Base-by-base conservation (phyloP, 495 filamentous ascomycete species). In the Chaetomium fimeti region DNA sequence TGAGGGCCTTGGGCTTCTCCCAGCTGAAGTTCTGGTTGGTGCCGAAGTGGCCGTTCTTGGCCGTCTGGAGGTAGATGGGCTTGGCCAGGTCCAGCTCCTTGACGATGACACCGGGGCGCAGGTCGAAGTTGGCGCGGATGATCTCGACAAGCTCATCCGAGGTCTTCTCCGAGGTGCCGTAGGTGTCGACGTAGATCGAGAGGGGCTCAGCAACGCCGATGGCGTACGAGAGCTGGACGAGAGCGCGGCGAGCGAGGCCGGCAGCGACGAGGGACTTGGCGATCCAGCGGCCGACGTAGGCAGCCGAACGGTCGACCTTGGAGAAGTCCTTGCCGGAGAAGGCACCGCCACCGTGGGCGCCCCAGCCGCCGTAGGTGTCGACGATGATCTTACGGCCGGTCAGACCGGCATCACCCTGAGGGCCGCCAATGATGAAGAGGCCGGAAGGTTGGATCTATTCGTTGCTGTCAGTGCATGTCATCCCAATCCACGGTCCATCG, bases 241-340 rank as follows among this genome's bases (percentile, higher is more conserved):
- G 85, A 57, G 87, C 90, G 77, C 94, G 93, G 72, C 93, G 91
- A 68, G 89, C 89, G 63, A 98, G 89, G 69, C 88, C 87, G 72
- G 93, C 89, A 71, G 87, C 81, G 64, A 98, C 91, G 67, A 98
- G 84, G 48, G 94, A 98, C 87, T 98, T 98, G 77, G 94, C 94
- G 78, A 98, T 90, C 94, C 94, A 98, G 71, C 94, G 91, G 72
- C 88, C 92, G 68, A 97, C 86, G 82, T 98, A 98, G 73, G 94
- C 94, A 69, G 94, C 94, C 36, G 93, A 97, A 70, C 94, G 91
- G 78, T 98, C 94, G 80, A 98, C 94, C 85, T 98, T 98, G 82
- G 92, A 96, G 90, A 97, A 98, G 78, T 98, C 94, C 88, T 98
- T 98, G 76, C 94, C 94, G 74, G 94, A 98, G 89, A 98, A 98